Evolutionary conservation across 345 rosid genomes (phyloP).

Genomic region (sweet orange (Citrus sinensis)): DNA sequence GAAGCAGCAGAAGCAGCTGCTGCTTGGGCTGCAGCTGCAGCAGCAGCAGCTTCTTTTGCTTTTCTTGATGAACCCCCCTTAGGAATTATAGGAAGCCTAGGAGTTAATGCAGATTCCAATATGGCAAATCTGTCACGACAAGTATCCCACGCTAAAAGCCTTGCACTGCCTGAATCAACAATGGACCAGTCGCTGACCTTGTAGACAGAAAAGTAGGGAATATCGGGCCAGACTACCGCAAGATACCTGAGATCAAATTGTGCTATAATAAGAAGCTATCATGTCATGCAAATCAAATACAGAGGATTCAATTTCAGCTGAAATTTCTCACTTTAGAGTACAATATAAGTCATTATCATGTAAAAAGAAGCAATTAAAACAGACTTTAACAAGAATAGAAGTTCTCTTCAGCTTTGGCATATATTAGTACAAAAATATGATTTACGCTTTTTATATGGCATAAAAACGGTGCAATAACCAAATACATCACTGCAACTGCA

Average conservation of each 20-base stretch:
- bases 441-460: neutral
- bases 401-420: neutral
- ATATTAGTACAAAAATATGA: neutral
- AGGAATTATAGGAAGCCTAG: conserved; percentile 81
- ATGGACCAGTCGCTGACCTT: conserved; percentile 94
- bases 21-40: conserved; percentile 95
- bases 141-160: conserved; percentile 95
- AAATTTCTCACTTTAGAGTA: conserved; percentile 2
- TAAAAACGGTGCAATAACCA: neutral
- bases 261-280: conserved; percentile 11
- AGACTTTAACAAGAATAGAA: neutral
- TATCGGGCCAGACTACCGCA: conserved; percentile 96
- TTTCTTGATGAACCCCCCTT: conserved; percentile 88
- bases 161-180: conserved; percentile 98
- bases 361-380: conserved; percentile 7
- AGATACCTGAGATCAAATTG: conserved; percentile 71
- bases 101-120: conserved; percentile 75
- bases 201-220: conserved; percentile 89
- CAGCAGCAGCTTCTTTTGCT: conserved; percentile 98
- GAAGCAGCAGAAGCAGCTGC: conserved; percentile 95
- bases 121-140: conserved; percentile 93
- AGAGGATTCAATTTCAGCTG: neutral
- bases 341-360: neutral
- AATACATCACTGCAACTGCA: conserved; percentile 1
- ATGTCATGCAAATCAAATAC: neutral